Conservation (phyloP, 345 rosid genomes). For the Salix purpurea region DNA sequence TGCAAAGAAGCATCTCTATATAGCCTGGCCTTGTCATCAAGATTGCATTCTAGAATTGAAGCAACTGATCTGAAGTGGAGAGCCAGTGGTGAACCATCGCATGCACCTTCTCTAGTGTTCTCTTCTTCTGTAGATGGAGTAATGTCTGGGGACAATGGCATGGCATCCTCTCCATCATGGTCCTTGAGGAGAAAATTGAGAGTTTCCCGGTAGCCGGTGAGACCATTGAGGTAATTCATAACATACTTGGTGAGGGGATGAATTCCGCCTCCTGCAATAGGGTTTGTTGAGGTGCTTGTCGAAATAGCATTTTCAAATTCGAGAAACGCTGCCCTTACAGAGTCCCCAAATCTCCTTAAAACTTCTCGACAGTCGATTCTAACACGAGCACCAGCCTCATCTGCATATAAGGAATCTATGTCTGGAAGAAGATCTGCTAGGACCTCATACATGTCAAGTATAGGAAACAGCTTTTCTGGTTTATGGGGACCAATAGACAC, state of each 20-base stretch:
- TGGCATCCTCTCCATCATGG: slow-evolving; percentile 28
- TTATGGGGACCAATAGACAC: slow-evolving; percentile 69
- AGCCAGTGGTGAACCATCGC: slow-evolving; percentile 36
- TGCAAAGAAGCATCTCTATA: slow-evolving; percentile 60
- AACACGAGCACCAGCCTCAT: slow-evolving; percentile 44
- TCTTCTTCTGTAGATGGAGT: slow-evolving; percentile 41
- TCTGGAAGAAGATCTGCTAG: slow-evolving; percentile 61
- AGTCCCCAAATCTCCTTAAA: slow-evolving; percentile 55
- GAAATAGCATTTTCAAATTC: slow-evolving; percentile 76
- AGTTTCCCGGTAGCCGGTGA: slow-evolving; percentile 60
- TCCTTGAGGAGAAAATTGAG: slow-evolving; percentile 60
- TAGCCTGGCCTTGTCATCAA: slow-evolving; percentile 56
- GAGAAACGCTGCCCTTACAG: slow-evolving; percentile 55
- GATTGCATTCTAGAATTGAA: slow-evolving; percentile 63
- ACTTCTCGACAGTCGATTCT: slow-evolving; percentile 57
- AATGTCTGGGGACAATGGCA: slow-evolving; percentile 33
- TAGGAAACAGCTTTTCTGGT: slow-evolving; percentile 65
- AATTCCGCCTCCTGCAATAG: slow-evolving; percentile 70
- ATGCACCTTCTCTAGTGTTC: slow-evolving; percentile 20
- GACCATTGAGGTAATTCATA: slow-evolving; percentile 67
- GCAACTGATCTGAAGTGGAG: slow-evolving; percentile 52
- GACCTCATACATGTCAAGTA: slow-evolving; percentile 84
- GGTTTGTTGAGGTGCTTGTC: slow-evolving; percentile 42
- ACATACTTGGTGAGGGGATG: slow-evolving; percentile 76
- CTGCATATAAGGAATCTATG: slow-evolving; percentile 47